Conservation (phyloP, 1,139 yeast species). For the Eremothecium cymbalariae region DNA sequence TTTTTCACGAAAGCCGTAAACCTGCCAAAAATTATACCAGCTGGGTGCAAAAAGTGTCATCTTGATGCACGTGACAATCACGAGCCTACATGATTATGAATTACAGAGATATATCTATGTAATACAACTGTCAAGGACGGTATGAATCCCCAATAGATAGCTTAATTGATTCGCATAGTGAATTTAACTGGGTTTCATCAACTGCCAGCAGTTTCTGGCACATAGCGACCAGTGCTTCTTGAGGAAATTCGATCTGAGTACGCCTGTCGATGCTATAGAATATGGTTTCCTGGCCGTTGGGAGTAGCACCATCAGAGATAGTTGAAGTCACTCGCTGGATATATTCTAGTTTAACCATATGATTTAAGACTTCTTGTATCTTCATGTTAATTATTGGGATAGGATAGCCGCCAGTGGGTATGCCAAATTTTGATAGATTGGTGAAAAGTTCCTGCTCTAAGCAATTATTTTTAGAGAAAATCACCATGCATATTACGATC, state of each 20-base stretch:
- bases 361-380: conserved; percentile 21
- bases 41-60: too few relatives aligned
- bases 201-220: conserved; percentile 20
- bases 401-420: conserved; percentile 23
- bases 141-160: conserved; percentile 26
- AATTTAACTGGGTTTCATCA: conserved; percentile 13
- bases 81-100: not conserved
- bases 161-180: conserved; percentile 16
- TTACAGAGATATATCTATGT: not conserved
- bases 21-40: too few relatives aligned
- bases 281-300: conserved; percentile 13
- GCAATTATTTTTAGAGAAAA: conserved; percentile 26
- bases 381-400: conserved; percentile 22
- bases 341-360: conserved; percentile 22
- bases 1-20: too few relatives aligned
- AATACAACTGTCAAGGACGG: not conserved
- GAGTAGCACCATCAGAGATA: conserved; percentile 14
- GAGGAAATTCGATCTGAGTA: conserved; percentile 23
- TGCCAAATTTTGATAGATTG: conserved; percentile 22
- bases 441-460: conserved; percentile 22
- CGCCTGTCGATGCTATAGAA: conserved; percentile 26
- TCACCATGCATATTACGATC: conserved; percentile 18
- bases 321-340: conserved; percentile 18
- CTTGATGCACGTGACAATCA: not conserved
- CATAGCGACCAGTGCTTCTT: conserved; percentile 18